Base-by-base conservation (phyloP, 352 stramenopile genomes). In the Plasmopara muralis region DNA sequence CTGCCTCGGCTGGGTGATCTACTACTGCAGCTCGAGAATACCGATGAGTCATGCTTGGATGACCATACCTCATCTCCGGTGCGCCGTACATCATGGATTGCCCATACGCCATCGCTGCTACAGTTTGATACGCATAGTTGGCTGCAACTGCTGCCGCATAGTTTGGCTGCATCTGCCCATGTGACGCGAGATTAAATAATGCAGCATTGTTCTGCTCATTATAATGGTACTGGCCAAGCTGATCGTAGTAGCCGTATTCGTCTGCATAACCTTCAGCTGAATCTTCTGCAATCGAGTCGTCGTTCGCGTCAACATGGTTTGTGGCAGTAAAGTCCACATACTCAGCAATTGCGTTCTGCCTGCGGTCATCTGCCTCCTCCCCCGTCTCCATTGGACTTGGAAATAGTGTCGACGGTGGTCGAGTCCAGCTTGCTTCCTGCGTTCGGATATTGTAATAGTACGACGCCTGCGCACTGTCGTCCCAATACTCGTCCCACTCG, bases 361-460 rank as follows among this genome's bases (percentile, higher is more conserved):
- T 55, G 2, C 33, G 34, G 5, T 56, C 52, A 29, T 56, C 47
- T 42, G 50, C 44, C 29, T 60, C 45, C 0, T 64, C 72, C 6
- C 59, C 68, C 30, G 63, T 47, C 53, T 82, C 72, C 44, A 72
- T 56, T 0, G 64, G 46, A 31, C 74, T 80, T 7, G 64, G 53
- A 5, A 67, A 65, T 2, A 54, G 50, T 1, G 75, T 70, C 6
- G 70, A 70, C 7, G 77, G 56, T 6, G 79, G 79, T 4, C 79
- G 72, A 49, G 80, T 92, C 84, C 84, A 95, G 50, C 74, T 91
- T 42, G 83, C 84, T 60, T 94, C 85, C 46, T 95, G 83, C 0
- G 85, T 95, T 6, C 74, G 72, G 29, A 85, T 87, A 53, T 93
- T 94, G 74, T 89, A 95, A 57, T 85, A 95, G 54, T 95, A 95